A percentile compares a stretch with the other conserved stretches of the same genome.
Conservation (phyloP, 1,284 basidiomycete genomes). For the Apiotrichum siamense region DNA sequence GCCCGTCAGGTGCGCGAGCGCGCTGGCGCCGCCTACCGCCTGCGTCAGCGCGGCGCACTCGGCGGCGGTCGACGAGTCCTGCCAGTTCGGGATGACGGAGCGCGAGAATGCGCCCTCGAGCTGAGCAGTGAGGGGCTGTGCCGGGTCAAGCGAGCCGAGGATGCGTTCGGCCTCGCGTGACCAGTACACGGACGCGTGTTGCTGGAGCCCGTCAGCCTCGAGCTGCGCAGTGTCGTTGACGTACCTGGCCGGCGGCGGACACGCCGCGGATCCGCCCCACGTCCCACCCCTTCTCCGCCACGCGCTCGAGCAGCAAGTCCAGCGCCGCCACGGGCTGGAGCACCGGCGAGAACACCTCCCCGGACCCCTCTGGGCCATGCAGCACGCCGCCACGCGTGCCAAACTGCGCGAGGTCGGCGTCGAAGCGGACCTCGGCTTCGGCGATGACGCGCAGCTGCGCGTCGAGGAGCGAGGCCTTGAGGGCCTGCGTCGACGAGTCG, state of each 20-base stretch:
- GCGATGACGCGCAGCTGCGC: slow-evolving; percentile 59
- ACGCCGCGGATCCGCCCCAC: slow-evolving; percentile 29
- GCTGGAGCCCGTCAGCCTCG: slow-evolving; percentile 52
- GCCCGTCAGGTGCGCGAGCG: slow-evolving; percentile 68
- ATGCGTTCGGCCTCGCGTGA: slow-evolving; percentile 55
- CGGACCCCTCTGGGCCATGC: slow-evolving; percentile 59
- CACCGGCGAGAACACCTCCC: slow-evolving; percentile 70
- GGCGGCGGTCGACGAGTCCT: slow-evolving; percentile 74
- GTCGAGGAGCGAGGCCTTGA: slow-evolving; percentile 63
- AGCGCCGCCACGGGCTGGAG: slow-evolving; percentile 78
- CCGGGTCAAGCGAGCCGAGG: slow-evolving; percentile 56
- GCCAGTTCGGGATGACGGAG: slow-evolving; percentile 76
- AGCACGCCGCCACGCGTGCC: slow-evolving; percentile 68
- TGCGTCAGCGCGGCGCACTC: slow-evolving; percentile 68
- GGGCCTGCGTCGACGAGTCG: slow-evolving; percentile 80
- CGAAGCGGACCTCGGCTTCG: slow-evolving; percentile 72
- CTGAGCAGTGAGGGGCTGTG: slow-evolving; percentile 51
- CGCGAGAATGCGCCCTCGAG: slow-evolving; percentile 60
- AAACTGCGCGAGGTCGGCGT: slow-evolving; percentile 67
- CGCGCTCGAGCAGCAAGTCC: slow-evolving; percentile 66
- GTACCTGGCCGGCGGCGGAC: slow-evolving; percentile 39
- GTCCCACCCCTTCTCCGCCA: slow-evolving; percentile 55
- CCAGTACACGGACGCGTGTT: slow-evolving; percentile 90
- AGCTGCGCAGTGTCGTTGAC: neutral
- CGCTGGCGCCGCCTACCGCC: slow-evolving; percentile 60